Evolutionary conservation across 192 early-diverging fungal genomes (phyloP).

Genomic region (Rhizophlyctis rosea): DNA sequence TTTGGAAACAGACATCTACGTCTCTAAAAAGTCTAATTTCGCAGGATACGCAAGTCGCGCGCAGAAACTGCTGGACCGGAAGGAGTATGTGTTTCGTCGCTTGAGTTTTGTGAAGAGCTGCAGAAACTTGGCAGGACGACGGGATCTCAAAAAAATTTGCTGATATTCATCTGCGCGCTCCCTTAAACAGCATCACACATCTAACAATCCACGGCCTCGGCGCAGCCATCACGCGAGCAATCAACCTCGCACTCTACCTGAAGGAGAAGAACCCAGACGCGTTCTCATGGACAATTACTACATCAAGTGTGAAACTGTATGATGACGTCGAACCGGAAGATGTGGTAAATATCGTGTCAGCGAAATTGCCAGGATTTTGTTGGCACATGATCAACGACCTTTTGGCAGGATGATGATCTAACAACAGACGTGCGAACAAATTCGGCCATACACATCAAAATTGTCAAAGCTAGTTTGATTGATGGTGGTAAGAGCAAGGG

Average conservation of each 20-base stretch:
- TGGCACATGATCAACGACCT: background rate
- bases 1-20: conserved; percentile 73
- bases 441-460: conserved; percentile 69
- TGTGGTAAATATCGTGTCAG: conserved; percentile 42
- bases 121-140: too few relatives aligned
- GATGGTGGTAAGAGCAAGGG: background rate
- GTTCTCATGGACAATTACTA: conserved; percentile 61
- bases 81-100: conserved; percentile 2
- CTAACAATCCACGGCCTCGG: conserved; percentile 80
- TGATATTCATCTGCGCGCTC: conserved; percentile 1
- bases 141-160: too few relatives aligned
- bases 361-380: background rate
- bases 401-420: conserved; percentile 44
- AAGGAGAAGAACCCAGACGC: conserved; percentile 53
- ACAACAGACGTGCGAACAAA: conserved; percentile 58
- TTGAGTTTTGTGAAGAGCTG: too few relatives aligned
- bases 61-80: conserved; percentile 53
- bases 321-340: conserved; percentile 76
- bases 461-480: conserved; percentile 24
- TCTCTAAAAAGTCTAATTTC: conserved; percentile 65
- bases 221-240: conserved; percentile 65
- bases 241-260: conserved; percentile 62
- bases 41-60: conserved; percentile 57
- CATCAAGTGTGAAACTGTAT: conserved; percentile 65
- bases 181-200: conserved; percentile 40